Conservation (phyloP, 2,329 filamentous ascomycete species). For the Pseudogymnoascus sp. region DNA sequence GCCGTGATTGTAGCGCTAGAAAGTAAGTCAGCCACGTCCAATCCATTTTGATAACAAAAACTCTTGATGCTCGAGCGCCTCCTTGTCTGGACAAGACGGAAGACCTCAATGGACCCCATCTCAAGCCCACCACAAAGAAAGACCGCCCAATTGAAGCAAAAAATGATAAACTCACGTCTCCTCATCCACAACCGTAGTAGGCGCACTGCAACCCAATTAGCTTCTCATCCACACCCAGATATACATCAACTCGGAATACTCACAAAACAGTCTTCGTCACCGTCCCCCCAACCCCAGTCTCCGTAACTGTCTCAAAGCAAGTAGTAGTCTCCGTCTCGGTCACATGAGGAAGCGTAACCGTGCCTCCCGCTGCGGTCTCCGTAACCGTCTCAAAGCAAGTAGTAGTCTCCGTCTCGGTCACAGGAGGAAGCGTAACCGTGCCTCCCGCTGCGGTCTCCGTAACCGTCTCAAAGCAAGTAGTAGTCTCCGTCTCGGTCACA, state of each 20-base stretch:
- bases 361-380: constrained; percentile 8
- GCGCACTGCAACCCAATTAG: neutral
- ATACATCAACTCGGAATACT: neutral
- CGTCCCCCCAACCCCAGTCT: neutral
- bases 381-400: constrained; percentile 12
- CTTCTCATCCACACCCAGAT: neutral
- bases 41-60: neutral
- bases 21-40: neutral
- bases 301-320: neutral
- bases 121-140: neutral
- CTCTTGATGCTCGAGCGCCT: neutral
- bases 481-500: neutral
- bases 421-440: neutral
- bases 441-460: neutral
- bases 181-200: neutral
- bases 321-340: neutral
- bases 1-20: neutral
- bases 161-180: neutral
- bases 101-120: neutral
- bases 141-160: neutral
- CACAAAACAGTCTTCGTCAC: neutral
- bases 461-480: neutral
- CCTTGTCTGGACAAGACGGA: neutral
- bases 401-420: neutral
- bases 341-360: neutral